These are phyloP conservation scores for Cladosporium cucumerinum DNA, from an alignment of 2,329 filamentous ascomycete species.

Conservation along the genomic window DNA sequence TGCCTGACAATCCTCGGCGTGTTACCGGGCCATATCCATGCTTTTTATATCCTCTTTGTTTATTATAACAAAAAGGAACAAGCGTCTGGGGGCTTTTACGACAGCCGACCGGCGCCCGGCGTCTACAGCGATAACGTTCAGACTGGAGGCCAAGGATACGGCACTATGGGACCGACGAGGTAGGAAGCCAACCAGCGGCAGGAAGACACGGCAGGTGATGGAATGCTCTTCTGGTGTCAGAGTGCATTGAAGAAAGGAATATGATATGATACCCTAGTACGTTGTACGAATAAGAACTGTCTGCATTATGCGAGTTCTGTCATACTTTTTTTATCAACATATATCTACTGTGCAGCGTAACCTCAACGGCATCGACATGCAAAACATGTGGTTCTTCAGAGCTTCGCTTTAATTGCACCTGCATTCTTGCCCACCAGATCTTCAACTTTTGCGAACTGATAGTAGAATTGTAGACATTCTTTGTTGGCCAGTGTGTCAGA, in stretches of 20 bases:
- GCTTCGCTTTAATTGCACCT: constrained; percentile 3
- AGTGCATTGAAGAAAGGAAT: not conserved
- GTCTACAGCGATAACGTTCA: constrained; percentile 73
- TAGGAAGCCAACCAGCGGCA: not conserved
- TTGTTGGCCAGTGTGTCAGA: constrained; percentile 77
- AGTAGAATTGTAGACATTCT: constrained; percentile 71
- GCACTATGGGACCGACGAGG: constrained; percentile 11
- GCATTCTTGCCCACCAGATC: constrained; percentile 42
- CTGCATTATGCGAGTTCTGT: not conserved
- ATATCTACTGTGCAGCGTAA: not conserved
- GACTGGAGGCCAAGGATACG: constrained; percentile 51
- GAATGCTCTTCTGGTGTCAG: not conserved
- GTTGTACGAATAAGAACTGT: not conserved
- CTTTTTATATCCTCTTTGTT: constrained; percentile 75
- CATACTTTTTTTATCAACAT: not conserved
- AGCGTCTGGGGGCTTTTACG: constrained; percentile 55
- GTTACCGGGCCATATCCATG: constrained; percentile 67
- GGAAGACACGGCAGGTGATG: not conserved
- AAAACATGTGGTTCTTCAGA: not conserved
- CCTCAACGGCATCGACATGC: not conserved
- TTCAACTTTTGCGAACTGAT: constrained; percentile 72
- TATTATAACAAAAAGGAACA: constrained; percentile 74
- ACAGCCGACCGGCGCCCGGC: constrained; percentile 58
- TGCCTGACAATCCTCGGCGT: constrained; percentile 51
- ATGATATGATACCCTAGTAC: not conserved